Conservation (phyloP, 2,329 filamentous ascomycete species). For the Diplocarpon mali region DNA sequence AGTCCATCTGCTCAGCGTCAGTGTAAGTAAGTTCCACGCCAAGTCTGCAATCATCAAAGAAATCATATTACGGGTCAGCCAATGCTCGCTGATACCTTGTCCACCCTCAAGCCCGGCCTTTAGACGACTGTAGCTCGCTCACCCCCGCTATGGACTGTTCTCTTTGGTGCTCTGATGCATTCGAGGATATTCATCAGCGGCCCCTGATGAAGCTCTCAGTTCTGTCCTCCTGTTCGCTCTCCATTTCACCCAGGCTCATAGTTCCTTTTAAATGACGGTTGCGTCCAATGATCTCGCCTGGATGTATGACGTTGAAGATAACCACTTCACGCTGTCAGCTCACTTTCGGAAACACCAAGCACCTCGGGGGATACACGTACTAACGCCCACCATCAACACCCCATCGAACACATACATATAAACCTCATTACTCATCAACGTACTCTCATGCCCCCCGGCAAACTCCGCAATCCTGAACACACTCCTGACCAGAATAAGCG, state of each 20-base stretch:
- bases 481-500: slow-evolving; percentile 35
- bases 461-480: slow-evolving; percentile 39
- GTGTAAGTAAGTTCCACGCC: too few relatives aligned
- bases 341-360: too few relatives aligned
- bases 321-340: slow-evolving; percentile 14
- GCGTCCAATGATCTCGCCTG: slow-evolving; percentile 19
- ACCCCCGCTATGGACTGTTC: too few relatives aligned
- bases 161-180: too few relatives aligned
- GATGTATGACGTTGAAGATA: slow-evolving; percentile 28
- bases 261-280: background rate
- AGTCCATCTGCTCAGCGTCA: too few relatives aligned
- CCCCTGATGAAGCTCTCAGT: background rate
- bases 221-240: background rate
- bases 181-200: background rate
- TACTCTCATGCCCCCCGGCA: slow-evolving; percentile 31
- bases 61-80: too few relatives aligned
- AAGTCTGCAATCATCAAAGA: too few relatives aligned
- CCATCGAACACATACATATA: slow-evolving; percentile 34
- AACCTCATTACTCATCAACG: slow-evolving; percentile 26
- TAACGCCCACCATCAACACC: slow-evolving; percentile 30
- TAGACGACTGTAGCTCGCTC: too few relatives aligned
- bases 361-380: too few relatives aligned
- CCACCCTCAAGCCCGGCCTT: too few relatives aligned
- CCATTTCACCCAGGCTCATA: background rate
- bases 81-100: too few relatives aligned